Base-by-base conservation (phyloP, 176 grass and related monocot genomes). In the Pharus latifolius region DNA sequence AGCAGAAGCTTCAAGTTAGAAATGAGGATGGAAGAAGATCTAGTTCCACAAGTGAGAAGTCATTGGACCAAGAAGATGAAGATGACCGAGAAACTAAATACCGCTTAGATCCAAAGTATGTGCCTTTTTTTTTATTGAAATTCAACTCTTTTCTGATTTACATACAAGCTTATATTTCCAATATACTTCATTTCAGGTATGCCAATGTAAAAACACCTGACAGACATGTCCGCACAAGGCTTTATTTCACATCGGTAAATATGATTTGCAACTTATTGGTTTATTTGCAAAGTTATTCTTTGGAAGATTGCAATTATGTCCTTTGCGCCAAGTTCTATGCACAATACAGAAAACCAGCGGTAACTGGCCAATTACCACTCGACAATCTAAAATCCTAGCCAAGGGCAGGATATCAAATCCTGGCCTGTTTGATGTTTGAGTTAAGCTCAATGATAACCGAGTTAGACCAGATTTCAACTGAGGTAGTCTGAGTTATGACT, bases 81-180 rank as follows among this genome's bases (percentile, higher is more conserved):
- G 95, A 99, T 38, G 90, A 99, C 79, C 94, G 83, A 84, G 95
- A 99, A 82, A 99, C 90, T 72, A 90, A 93, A 91, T 99, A 99
- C 76, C 90, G 95, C 68, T 76, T 99, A 56, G 95, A 99, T 81
- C 95, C 95, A 10, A 99, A 91, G 95, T 99, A 60, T 55, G 78
- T 69, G 37, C 60, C n/a, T 69, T 63, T 61, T 11, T 65, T 75
- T 7, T 51, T 49, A 19, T 68, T 8, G 3, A 42, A 30, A 44
- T 26, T 51, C 52, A 47, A 16, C 2, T 55, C 61, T 63, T 44
- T 55, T 3, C 57, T 57, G 49, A 70, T 80, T 48, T 85, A 55
- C 56, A 43, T 49, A 13, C 30, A 20, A 81, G 10, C 75, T 70
- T 73, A 63, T 60, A 54, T 69, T 29, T 56, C 51, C 64, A 43